Conservation (phyloP, 495 filamentous ascomycete genomes). For the Podospora pseudocomata region DNA sequence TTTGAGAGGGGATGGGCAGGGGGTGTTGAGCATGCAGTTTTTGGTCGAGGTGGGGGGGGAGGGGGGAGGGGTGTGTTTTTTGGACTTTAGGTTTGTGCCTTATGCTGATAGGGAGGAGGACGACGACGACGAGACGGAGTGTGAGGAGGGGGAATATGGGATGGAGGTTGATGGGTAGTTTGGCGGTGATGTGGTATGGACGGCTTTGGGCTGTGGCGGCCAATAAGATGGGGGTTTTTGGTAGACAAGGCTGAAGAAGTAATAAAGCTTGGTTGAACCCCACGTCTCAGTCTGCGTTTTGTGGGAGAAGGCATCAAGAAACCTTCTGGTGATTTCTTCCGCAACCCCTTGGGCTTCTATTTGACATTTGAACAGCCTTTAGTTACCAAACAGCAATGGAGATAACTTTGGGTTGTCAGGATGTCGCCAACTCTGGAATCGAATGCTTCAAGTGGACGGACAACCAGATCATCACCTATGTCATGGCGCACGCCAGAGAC, state of each 20-base stretch:
- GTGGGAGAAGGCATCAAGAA: too few species aligned
- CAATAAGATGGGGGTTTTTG: too few species aligned
- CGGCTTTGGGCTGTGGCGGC: too few species aligned
- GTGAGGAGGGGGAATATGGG: slow-evolving; percentile 13
- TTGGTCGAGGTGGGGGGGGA: slow-evolving; percentile 77
- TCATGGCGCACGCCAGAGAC: background rate
- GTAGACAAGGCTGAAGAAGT: too few species aligned
- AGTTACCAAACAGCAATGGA: too few species aligned
- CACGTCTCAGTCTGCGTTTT: too few species aligned
- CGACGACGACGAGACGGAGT: slow-evolving; percentile 21
- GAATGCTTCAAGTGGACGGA: background rate
- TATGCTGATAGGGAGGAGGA: slow-evolving; percentile 43
- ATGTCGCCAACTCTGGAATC: background rate
- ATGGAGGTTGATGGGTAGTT: slow-evolving; percentile 10
- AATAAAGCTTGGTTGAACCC: too few species aligned
- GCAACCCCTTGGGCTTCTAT: too few species aligned
- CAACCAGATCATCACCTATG: background rate
- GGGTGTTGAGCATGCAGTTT: slow-evolving; percentile 91
- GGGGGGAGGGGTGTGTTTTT: slow-evolving; percentile 40
- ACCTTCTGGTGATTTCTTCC: too few species aligned
- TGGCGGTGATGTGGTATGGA: too few species aligned
- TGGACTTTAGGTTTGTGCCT: slow-evolving; percentile 51
- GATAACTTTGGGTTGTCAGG: too few species aligned
- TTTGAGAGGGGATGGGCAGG: slow-evolving; percentile 78
- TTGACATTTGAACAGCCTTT: too few species aligned